Base-by-base conservation (phyloP, 2,329 filamentous ascomycete species). In the Diaporthe capsici region DNA sequence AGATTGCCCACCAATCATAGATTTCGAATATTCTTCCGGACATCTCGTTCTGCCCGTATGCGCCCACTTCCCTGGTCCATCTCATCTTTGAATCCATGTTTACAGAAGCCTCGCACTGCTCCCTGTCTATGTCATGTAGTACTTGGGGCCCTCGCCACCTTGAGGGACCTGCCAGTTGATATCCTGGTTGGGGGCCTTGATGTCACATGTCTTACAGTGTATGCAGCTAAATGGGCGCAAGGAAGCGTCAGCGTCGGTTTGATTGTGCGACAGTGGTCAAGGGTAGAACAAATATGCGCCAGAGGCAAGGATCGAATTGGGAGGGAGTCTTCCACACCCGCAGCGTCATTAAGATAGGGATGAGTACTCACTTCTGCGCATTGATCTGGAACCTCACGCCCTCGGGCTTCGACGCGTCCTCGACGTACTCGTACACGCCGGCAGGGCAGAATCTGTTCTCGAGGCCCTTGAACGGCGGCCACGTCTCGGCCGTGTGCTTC, bases 181-280 rank as follows among this genome's bases (percentile, higher is more conserved):
- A 83, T 98, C 97, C 87, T 99, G 97, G 77, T 93, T 91, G 10
- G 97, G 97, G 22, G 95, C 96, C 87, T 99, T 99, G 87, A 99
- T 99, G 85, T 99, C 97, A 84, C 97, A 99, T 20, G 97, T 99
- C 90, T 99, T 99, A 90, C 97, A 99, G 86, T 99, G 97, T 79
- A 99, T 98, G 84, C 97, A 99, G 86, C 96, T 98, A 80, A 55
- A 25, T 55, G 15, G 25, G n/a, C 5, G n/a, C 15, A 13, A 22
- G 70, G 1, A 68, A 82, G 83, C 82, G 86, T 78, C 63, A 77
- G 72, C 49, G 55, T 37, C 13, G n/a, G 39, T n/a, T 15, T 22
- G 3, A 7, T 25, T 17, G 6, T 13, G 55, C 57, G n/a, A 25
- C 12, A 0, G 22, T 12, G 8, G n/a, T 37, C 53, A 22, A 60